Conservation (phyloP, 2,329 filamentous ascomycete genomes). For the Pseudocercospora macadamiae region DNA sequence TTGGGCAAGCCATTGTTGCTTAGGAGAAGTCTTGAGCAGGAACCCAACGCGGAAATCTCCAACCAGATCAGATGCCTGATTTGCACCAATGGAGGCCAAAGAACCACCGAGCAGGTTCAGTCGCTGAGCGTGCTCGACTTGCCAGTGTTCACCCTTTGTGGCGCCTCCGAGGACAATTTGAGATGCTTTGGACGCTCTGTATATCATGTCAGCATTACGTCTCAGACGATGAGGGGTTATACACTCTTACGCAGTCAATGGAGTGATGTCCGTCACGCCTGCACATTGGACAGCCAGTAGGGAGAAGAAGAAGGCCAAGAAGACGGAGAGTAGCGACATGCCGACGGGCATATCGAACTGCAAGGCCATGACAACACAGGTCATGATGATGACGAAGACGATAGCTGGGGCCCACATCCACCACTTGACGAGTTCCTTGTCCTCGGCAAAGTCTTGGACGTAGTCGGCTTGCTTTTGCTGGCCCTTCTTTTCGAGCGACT, state of each 20-base stretch:
- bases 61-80: slow-evolving; percentile 54
- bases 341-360: slow-evolving; percentile 62
- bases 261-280: slow-evolving; percentile 59
- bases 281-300: slow-evolving; percentile 65
- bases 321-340: slow-evolving; percentile 58
- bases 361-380: slow-evolving; percentile 54
- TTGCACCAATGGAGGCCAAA: slow-evolving; percentile 45
- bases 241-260: slow-evolving; percentile 67
- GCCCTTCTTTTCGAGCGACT: slow-evolving; percentile 49
- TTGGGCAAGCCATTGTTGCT: slow-evolving; percentile 69
- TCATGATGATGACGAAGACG: slow-evolving; percentile 51
- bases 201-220: too few relatives aligned
- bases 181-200: slow-evolving; percentile 69
- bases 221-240: too few relatives aligned
- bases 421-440: slow-evolving; percentile 53
- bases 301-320: slow-evolving; percentile 64
- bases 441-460: slow-evolving; percentile 55
- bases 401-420: slow-evolving; percentile 59
- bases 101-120: slow-evolving; percentile 68
- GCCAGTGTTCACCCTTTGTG: slow-evolving; percentile 58
- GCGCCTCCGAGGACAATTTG: slow-evolving; percentile 70
- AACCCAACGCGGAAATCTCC: slow-evolving; percentile 70
- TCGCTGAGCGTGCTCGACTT: slow-evolving; percentile 57
- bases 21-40: slow-evolving; percentile 65
- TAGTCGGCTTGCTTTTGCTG: slow-evolving; percentile 43